These are phyloP conservation scores for Chamaecrista fasciculata DNA, from an alignment of 306 rosid species.

Conservation along the genomic window DNA sequence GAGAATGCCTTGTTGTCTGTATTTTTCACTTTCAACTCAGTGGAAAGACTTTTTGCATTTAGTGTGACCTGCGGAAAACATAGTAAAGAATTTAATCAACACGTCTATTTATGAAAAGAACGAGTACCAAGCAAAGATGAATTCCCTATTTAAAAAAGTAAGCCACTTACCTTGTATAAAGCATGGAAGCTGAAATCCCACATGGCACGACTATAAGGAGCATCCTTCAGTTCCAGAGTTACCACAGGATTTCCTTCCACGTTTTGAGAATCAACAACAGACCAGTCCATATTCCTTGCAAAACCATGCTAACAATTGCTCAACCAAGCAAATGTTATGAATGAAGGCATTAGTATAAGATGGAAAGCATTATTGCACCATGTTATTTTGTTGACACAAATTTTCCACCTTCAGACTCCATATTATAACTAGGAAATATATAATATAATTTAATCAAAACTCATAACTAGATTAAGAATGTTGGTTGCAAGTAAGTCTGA, in stretches of 20 bases:
- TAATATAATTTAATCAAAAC: background rate
- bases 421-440: background rate
- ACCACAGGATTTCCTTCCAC: slow-evolving; percentile 67
- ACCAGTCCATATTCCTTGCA: slow-evolving; percentile 88
- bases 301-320: slow-evolving; percentile 71
- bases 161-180: slow-evolving; percentile 65
- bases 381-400: background rate
- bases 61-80: slow-evolving; percentile 58
- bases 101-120: slow-evolving; percentile 2
- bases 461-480: background rate
- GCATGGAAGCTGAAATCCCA: slow-evolving; percentile 95
- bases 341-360: background rate
- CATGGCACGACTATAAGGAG: slow-evolving; percentile 68
- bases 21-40: slow-evolving; percentile 64
- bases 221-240: slow-evolving; percentile 77
- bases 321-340: slow-evolving; percentile 30
- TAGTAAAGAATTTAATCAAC: background rate
- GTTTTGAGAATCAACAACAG: slow-evolving; percentile 61
- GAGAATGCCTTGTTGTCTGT: slow-evolving; percentile 77
- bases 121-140: slow-evolving; percentile 19
- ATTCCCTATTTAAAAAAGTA: slow-evolving; percentile 7
- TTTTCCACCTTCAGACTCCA: too few relatives aligned
- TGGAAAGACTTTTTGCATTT: slow-evolving; percentile 63
- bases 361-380: slow-evolving; percentile 6
- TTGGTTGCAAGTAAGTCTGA: background rate